Conservation (phyloP, 345 rosid genomes). For the Linum tenue region DNA sequence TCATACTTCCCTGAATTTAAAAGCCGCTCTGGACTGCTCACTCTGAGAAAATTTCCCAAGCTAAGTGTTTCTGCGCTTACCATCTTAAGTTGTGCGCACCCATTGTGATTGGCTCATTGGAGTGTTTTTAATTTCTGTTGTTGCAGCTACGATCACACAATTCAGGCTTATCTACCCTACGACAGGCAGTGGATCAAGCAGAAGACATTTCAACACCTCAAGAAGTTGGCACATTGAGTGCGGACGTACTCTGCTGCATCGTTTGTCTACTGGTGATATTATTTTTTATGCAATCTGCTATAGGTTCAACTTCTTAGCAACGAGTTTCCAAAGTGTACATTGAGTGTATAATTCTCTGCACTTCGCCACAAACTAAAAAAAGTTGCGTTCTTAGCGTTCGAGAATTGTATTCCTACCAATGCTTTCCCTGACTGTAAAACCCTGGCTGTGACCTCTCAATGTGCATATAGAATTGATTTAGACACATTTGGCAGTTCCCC, state of each 20-base stretch:
- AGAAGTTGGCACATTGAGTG: slow-evolving; percentile 53
- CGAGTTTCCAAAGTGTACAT: background rate
- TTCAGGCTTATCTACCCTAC: slow-evolving; percentile 67
- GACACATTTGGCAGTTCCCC: background rate
- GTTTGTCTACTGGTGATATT: background rate
- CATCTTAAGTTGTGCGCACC: background rate
- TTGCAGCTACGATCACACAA: slow-evolving; percentile 64
- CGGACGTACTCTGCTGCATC: background rate
- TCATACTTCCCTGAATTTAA: background rate
- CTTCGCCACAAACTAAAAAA: background rate
- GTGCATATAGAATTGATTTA: background rate
- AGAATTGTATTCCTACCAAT: background rate
- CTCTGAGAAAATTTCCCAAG: no score
- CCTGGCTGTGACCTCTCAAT: background rate
- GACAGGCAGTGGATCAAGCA: slow-evolving; percentile 93
- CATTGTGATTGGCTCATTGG: slow-evolving; percentile 7
- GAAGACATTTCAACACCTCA: slow-evolving; percentile 62
- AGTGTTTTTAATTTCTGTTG: background rate
- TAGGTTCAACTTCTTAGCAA: background rate
- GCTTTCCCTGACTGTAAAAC: background rate
- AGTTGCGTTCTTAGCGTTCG: background rate
- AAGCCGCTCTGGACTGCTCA: no score
- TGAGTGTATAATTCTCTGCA: background rate
- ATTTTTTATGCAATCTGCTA: background rate
- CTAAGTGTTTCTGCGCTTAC: background rate